Percentiles rank a stretch among this genome's conserved stretches.
Evolutionary conservation across 331 rosid genomes (phyloP).

Genomic region (Cydonia oblonga): DNA sequence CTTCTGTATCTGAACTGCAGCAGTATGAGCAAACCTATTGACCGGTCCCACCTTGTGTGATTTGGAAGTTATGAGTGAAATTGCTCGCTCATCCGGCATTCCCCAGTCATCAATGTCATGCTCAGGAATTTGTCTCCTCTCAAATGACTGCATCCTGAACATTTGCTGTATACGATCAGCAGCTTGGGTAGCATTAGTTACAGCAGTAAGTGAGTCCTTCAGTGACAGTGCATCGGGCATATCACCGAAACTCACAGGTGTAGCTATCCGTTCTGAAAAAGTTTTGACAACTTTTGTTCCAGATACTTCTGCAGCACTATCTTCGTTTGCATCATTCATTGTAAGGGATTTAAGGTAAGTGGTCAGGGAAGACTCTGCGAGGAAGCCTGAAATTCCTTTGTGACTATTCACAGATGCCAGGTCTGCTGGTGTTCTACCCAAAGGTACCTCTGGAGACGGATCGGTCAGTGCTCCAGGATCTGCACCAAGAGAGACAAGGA

Average conservation of each 20-base stretch:
- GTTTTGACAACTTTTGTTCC: conserved; percentile 43
- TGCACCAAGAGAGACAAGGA: conserved; percentile 56
- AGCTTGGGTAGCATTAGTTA: conserved; percentile 74
- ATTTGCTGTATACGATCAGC: conserved; percentile 72
- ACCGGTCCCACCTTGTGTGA: conserved; percentile 37
- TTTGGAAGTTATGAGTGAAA: conserved; percentile 47
- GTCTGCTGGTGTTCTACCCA: conserved; percentile 63
- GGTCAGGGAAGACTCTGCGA: conserved; percentile 64
- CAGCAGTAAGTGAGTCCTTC: conserved; percentile 76
- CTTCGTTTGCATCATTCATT: conserved; percentile 42
- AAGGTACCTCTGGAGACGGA: conserved; percentile 60
- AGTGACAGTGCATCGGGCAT: conserved; percentile 52
- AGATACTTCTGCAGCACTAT: conserved; percentile 27
- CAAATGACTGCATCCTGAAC: conserved; percentile 72
- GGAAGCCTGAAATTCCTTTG: conserved; percentile 85
- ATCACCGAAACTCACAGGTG: conserved; percentile 38
- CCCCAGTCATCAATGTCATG: conserved; percentile 34
- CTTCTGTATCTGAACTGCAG: conserved; percentile 79
- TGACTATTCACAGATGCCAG: conserved; percentile 65
- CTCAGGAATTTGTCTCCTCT: conserved; percentile 56
- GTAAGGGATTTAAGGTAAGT: conserved; percentile 40
- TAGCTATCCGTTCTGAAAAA: conserved; percentile 53
- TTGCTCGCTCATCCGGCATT: conserved; percentile 41
- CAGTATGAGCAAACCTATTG: conserved; percentile 36
- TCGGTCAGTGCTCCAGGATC: conserved; percentile 56